Base-by-base conservation (phyloP, 305 asterid species). In the Fraxinus baroniana region DNA sequence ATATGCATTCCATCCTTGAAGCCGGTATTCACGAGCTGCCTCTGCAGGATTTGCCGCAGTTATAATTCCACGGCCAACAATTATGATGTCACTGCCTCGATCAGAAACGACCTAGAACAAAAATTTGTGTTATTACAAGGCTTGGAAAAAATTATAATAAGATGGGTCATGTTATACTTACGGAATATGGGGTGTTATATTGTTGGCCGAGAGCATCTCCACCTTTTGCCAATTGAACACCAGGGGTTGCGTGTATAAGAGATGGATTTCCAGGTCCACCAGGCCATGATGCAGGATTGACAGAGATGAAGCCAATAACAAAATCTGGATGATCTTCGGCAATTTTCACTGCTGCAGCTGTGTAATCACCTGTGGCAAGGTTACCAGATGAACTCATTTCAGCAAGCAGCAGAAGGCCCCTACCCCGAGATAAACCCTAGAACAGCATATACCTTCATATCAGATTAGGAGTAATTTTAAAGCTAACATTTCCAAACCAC, bases 371-470 rank as follows among this genome's bases (percentile, higher is more conserved):
- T 78, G 85, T 96, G 80, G 99, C 98, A 80, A 96, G 91, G 91
- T 91, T 96, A 85, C 98, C 98, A 2, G 96, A 82, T 41, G 98
- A 94, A 87, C 99, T 96, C 99, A 96, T 96, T 90, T 96, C 99
- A 81, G 98, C 98, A 17, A 94, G 94, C 89, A 96, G 90, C 84
- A 96, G 81, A 73, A 96, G 87, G 49, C 98, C 99, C 86, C 97
- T 91, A 82, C 98, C 98, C 3, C 79, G 92, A 30, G 97, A 87
- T 87, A 93, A 89, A 78, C 98, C 99, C 99, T 94, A 82, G 39
- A 13, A 78, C 85, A 87, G 60, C 52, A 83, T 62, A 80, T 46
- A 22, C 80, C 24, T 55, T 71, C 81, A 80, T 75, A 83, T 81
- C 77, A 78, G 78, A 75, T 12, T 64, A 37, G 79, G 81, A 83